Evolutionary conservation across 306 rosid genomes (phyloP).

Genomic region (Neltuma alba): DNA sequence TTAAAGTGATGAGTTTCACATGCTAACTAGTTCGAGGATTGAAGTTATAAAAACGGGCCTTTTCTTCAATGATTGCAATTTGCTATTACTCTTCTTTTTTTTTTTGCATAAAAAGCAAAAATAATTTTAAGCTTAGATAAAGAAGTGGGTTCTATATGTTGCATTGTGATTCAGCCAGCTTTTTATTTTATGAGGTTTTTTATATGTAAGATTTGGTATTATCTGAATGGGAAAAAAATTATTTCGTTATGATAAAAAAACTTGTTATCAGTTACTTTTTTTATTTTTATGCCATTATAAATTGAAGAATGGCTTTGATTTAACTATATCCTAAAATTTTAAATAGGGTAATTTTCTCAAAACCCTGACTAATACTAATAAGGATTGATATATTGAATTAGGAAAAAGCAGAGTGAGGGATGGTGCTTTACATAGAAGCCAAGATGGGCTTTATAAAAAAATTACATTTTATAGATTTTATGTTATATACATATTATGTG

Average conservation of each 20-base stretch:
- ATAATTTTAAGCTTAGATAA: not conserved
- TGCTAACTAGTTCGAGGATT: not conserved
- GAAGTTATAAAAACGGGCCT: not conserved
- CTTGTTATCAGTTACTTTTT: too few species aligned
- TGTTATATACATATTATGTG: not conserved
- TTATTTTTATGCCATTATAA: too few species aligned
- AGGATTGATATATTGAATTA: too few species aligned
- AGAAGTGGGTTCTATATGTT: not conserved
- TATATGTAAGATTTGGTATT: not conserved
- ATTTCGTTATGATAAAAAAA: not conserved
- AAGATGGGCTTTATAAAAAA: too few species aligned
- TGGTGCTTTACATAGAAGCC: too few species aligned
- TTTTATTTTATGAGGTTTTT: not conserved
- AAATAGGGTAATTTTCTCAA: too few species aligned
- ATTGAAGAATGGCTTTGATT: too few species aligned
- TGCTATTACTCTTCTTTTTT: not conserved
- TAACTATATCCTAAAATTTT: too few species aligned
- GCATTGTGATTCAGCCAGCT: not conserved
- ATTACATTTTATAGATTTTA: too few species aligned
- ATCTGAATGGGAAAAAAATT: not conserved
- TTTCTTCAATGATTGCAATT: not conserved
- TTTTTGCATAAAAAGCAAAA: not conserved
- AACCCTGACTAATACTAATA: too few species aligned
- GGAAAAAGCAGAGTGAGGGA: too few species aligned
- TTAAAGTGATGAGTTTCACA: not conserved